Percentiles rank a stretch among this genome's conserved stretches.
Conservation (phyloP, 805 yeast genomes). For the Sugiyamaella americana region DNA sequence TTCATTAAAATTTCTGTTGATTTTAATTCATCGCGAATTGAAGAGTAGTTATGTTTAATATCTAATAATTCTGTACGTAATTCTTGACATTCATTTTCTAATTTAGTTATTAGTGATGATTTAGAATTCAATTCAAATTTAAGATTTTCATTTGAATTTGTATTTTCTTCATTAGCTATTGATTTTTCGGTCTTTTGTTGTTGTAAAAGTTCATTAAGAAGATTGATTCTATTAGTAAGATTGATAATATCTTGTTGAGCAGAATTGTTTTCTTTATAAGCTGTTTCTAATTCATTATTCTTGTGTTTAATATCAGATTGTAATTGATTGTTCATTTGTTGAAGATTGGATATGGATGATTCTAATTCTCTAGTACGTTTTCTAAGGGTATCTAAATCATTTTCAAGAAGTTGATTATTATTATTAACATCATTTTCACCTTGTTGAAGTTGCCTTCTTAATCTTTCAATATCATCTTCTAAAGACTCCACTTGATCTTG, state of each 20-base stretch:
- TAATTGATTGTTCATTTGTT: background rate
- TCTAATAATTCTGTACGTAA: conserved; percentile 4
- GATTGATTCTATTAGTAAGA: background rate
- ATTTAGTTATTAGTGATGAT: background rate
- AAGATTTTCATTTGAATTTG: background rate
- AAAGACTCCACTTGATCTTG: background rate
- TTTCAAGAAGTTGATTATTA: background rate
- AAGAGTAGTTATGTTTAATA: conserved; percentile 5
- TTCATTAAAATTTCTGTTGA: conserved; percentile 13
- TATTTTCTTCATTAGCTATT: background rate
- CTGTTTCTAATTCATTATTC: background rate
- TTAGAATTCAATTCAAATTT: background rate
- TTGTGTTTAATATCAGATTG: background rate
- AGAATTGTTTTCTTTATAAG: background rate
- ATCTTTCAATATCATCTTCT: background rate
- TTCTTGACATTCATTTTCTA: background rate
- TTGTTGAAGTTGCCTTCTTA: background rate
- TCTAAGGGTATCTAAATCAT: conserved; percentile 1
- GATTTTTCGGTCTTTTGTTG: background rate
- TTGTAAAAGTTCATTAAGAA: background rate
- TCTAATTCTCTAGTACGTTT: background rate
- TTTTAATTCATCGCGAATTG: conserved; percentile 10
- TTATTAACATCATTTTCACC: background rate
- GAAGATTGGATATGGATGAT: background rate
- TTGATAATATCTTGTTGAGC: background rate